These are phyloP conservation scores for Aphanocladium album DNA, from an alignment of 2,329 filamentous ascomycete species.

Conservation along the genomic window DNA sequence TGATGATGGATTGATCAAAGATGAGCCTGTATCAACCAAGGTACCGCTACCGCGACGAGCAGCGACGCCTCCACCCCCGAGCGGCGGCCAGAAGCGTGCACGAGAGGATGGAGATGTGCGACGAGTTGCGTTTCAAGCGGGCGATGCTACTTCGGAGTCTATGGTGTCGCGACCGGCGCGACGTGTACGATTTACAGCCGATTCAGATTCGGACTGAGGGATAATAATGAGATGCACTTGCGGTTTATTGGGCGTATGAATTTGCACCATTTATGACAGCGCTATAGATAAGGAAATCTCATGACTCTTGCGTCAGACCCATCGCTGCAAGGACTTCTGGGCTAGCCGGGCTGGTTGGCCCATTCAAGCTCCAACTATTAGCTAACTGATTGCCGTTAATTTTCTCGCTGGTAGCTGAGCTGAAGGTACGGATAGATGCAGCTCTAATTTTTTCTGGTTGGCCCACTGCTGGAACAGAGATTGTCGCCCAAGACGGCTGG, in stretches of 20 bases:
- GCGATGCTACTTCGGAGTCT: neutral
- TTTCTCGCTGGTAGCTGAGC: neutral
- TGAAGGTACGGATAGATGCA: neutral
- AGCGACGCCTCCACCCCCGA: neutral
- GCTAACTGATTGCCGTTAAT: neutral
- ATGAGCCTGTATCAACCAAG: slow-evolving; percentile 15
- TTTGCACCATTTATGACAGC: neutral
- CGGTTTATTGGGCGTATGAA: too few species aligned
- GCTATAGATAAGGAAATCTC: neutral
- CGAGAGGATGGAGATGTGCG: neutral
- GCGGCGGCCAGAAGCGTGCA: neutral
- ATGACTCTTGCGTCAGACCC: neutral
- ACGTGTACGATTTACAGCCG: slow-evolving; percentile 8
- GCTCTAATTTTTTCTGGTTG: neutral
- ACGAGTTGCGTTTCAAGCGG: neutral
- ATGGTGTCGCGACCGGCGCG: neutral
- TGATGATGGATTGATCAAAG: slow-evolving; percentile 40
- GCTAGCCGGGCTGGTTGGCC: neutral
- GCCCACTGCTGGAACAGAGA: neutral
- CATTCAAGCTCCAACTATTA: neutral
- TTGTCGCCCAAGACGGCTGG: neutral
- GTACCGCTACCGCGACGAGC: neutral
- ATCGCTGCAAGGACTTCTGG: neutral
- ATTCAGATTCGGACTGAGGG: neutral
- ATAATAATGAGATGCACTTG: neutral